Conservation (phyloP, 2,329 filamentous ascomycete genomes). For the Leptodontidium sp. region DNA sequence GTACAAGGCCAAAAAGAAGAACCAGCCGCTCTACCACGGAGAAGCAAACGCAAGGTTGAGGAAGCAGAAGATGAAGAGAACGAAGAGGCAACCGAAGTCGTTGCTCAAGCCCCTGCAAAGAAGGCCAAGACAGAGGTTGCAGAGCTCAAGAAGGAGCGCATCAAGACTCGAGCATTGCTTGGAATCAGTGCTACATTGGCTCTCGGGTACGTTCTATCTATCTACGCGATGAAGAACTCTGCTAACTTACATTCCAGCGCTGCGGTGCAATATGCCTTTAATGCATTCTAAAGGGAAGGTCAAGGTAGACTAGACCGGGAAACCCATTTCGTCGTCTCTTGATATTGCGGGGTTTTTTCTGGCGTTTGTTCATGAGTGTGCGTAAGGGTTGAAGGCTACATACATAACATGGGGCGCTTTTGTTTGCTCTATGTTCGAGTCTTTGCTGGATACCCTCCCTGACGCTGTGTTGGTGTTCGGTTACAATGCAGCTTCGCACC, state of each 20-base stretch:
- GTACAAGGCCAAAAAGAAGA: constrained; percentile 50
- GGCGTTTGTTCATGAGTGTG: constrained; percentile 19
- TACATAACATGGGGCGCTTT: constrained; percentile 2
- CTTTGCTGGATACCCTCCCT: constrained; percentile 38
- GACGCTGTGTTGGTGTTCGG: constrained; percentile 2
- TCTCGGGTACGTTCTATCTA: constrained; percentile 76
- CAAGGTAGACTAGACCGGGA: constrained; percentile 16
- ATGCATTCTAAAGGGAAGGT: constrained; percentile 36
- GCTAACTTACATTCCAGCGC: constrained; percentile 41
- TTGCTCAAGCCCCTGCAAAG: constrained; percentile 65
- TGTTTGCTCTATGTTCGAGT: constrained; percentile 7
- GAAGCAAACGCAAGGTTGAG: constrained; percentile 77
- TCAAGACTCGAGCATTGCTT: constrained; percentile 84
- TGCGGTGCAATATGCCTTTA: constrained; percentile 47
- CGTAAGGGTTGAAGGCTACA: neutral
- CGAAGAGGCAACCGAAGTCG: constrained; percentile 56
- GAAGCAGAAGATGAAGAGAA: constrained; percentile 66
- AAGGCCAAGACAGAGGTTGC: constrained; percentile 78
- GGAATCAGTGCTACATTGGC: constrained; percentile 88
- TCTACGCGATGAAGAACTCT: neutral
- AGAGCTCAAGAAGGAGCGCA: constrained; percentile 83
- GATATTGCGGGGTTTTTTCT: constrained; percentile 23
- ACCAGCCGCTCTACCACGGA: constrained; percentile 43
- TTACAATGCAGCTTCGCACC: neutral
- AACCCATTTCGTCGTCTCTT: constrained; percentile 25